Conservation (phyloP, 148 eudicot species). For the Rhododendron molle region DNA sequence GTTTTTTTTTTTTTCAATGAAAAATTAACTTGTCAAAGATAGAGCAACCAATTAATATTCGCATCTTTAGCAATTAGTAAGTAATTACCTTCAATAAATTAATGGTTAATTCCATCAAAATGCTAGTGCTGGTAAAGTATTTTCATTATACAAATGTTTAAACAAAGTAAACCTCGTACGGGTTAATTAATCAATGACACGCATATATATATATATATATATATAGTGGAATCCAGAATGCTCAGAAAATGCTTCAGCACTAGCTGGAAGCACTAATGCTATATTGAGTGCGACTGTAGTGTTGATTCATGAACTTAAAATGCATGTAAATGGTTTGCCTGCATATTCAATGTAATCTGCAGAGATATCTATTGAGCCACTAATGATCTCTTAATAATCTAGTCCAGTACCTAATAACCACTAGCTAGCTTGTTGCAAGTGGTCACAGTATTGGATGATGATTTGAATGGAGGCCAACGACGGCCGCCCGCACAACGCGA, state of each 20-base stretch:
- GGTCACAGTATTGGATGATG: not conserved
- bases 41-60: not conserved
- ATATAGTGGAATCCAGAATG: constrained; percentile 21
- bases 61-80: no score
- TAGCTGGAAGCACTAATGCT: constrained; percentile 4
- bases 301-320: constrained; percentile 15
- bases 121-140: not conserved
- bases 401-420: not conserved
- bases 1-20: no score
- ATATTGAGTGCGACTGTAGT: not conserved
- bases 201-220: no score
- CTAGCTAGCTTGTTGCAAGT: not conserved
- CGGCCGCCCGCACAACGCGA: not conserved
- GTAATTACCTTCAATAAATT: not conserved
- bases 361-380: constrained; percentile 14
- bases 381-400: constrained; percentile 1
- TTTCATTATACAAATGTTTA: no score
- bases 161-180: not conserved
- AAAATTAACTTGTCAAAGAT: not conserved
- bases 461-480: not conserved
- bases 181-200: not conserved
- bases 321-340: not conserved
- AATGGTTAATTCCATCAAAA: not conserved
- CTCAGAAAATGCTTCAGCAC: constrained; percentile 4
- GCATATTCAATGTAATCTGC: constrained; percentile 5